Base-by-base conservation (phyloP, 768 basidiomycete genomes). In the Leccinellum luteum region DNA sequence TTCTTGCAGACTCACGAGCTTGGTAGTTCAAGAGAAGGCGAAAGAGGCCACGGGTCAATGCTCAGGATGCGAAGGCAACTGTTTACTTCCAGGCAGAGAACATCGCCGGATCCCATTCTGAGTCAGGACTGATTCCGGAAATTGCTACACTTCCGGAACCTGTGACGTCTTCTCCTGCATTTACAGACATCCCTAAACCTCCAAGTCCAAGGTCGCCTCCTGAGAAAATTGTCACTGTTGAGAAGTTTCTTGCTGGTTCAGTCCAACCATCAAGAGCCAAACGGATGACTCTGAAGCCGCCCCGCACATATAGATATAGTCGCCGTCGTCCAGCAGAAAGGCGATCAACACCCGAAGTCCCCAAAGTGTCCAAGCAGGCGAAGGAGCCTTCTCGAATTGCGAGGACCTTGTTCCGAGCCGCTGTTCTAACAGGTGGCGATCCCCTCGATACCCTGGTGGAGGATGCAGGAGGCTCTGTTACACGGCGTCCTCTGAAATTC, bases 21-120 rank as follows among this genome's bases (percentile, higher is more conserved):
- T n/a, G 13, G 27, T 34, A 70, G 69, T 63, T 70, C 34, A 71
- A 12, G 61, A 69, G 67, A 59, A 70, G 35, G 52, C 61, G 69
- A 23, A 70, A 62, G 51, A 69, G 69, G 30, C n/a, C 52, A 13
- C 59, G n/a, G 7, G 51, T 50, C 35, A 31, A 52, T n/a, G 15
- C 28, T 32, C 53, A 34, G 41, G 60, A 56, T 38, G 4, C 27
- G 9, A 57, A 52, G 45, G 8, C 48, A 8, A 35, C 13, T 19
- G 2, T 13, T 34, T 14, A 51, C 28, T 38, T 53, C 34, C 31
- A 31, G 13, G 48, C 52, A 54, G 23, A 28, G 3, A 49, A 14
- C 3, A 52, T 59, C 14, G 15, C 23, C 6, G 28, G 5, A n/a
- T 43, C 19, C 15, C 30, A 49, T 15, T 13, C 52, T 19, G 38